Evolutionary conservation across 352 stramenopile genomes (phyloP), one percentile per base, ranked within the genome.

Genomic region (Globisporangium nagaii): DNA sequence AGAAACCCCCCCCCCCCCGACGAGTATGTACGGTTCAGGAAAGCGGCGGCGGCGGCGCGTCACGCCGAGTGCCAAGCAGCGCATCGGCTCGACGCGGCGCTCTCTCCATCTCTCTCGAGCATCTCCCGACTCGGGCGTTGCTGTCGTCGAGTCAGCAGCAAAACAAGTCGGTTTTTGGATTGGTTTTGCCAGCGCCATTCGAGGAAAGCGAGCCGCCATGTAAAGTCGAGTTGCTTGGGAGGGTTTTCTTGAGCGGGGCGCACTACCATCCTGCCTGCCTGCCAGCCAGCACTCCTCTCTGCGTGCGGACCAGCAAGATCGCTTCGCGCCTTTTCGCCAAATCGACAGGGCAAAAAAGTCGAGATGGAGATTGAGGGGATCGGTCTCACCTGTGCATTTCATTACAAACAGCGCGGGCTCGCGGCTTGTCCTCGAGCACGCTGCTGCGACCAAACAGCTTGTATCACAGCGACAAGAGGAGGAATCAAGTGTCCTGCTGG

Each of bases 141-240:
- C 25, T 47, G 25, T 20, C 42, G 43, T 49, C 43, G 43, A 49
- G 43, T 49, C 43, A 49, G 27, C 43, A 36, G 17, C 15, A 36
- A 12, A 36, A n/a, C 42, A 49, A 49, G 42, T 49, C 42, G 42
- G 42, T 49, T 49, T n/a, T n/a, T n/a, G n/a, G n/a, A n/a, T n/a
- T n/a, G n/a, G 42, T 4, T 36, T 49, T 49, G 42, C 42, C 13
- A 47, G 27, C 2, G 40, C 40, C 15, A 37, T 6, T 37, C 34
- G 9, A 20, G 4, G 34, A 49, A 25, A 36, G 15, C 15, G 28
- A 6, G 41, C 17, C n/a, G 17, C 25, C 15, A 48, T 49, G 43
- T 49, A 49, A 49, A 49, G 43, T 49, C 6, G 13, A n/a, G 42
- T 27, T 25, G 34, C 34, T 12, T 6, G 4, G 34, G 13, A n/a